These are phyloP conservation scores for Macrotyloma uniflorum DNA, from an alignment of 306 rosid genomes.

Conservation along the genomic window DNA sequence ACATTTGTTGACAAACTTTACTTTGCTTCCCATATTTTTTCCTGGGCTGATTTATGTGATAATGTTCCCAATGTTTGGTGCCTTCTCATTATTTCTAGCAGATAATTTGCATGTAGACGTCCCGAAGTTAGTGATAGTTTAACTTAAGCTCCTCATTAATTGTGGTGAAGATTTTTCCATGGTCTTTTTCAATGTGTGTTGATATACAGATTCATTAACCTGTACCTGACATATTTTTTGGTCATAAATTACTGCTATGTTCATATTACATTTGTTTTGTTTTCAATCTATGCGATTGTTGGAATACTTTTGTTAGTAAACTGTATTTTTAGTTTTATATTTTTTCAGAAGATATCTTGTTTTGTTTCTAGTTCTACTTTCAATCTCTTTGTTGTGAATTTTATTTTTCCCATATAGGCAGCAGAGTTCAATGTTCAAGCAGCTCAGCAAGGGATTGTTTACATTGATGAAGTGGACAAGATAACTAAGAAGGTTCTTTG, in stretches of 20 bases:
- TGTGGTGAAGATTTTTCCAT: neutral
- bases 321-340: neutral
- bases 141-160: neutral
- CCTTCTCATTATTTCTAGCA: neutral
- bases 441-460: slow-evolving; percentile 92
- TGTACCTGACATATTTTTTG: neutral
- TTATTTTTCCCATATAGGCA: slow-evolving; percentile 55
- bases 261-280: slow-evolving; percentile 1
- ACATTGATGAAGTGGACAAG: slow-evolving; percentile 96
- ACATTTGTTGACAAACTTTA: neutral
- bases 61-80: neutral
- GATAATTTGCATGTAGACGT: neutral
- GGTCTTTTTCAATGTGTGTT: neutral
- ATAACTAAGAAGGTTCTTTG: slow-evolving; percentile 81
- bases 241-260: neutral
- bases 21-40: neutral
- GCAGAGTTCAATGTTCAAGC: slow-evolving; percentile 93
- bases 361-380: slow-evolving; percentile 25
- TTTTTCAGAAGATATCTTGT: neutral
- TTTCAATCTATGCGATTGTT: neutral
- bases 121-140: neutral
- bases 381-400: slow-evolving; percentile 22
- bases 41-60: neutral
- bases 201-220: neutral
- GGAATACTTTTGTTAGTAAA: neutral